phyloP scores from a whole-genome alignment of 129 eudicot species.

The Apium graveolens region DNA sequence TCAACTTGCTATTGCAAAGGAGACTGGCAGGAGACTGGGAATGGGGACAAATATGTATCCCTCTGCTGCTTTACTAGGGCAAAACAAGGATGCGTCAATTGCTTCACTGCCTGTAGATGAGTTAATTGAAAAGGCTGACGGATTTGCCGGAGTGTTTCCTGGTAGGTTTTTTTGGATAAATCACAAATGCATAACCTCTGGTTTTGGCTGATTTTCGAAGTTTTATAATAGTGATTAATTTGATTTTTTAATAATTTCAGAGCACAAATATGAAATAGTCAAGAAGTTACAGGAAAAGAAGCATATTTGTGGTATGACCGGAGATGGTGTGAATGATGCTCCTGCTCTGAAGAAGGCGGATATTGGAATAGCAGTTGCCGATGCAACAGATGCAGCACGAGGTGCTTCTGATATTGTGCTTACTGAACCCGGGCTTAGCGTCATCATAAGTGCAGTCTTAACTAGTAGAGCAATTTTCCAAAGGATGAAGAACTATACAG shows the following conservation, averaged over 20 bases:
- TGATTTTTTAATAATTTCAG: slow-evolving; percentile 21
- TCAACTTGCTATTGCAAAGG: slow-evolving; percentile 90
- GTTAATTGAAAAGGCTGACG: slow-evolving; percentile 84
- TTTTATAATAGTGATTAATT: background rate
- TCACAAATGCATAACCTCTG: background rate
- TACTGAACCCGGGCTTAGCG: slow-evolving; percentile 84
- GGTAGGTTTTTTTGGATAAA: slow-evolving; percentile 27
- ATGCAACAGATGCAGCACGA: slow-evolving; percentile 93
- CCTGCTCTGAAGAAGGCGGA: slow-evolving; percentile 90
- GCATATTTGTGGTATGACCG: slow-evolving; percentile 86
- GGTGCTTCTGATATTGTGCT: slow-evolving; percentile 89
- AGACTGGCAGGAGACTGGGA: slow-evolving; percentile 82
- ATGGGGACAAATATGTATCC: slow-evolving; percentile 94
- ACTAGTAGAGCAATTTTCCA: slow-evolving; percentile 90
- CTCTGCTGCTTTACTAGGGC: slow-evolving; percentile 69
- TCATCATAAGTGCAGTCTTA: slow-evolving; percentile 81
- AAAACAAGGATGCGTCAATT: slow-evolving; percentile 69
- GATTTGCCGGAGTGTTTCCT: slow-evolving; percentile 89
- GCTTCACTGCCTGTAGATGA: slow-evolving; percentile 77
- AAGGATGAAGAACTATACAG: slow-evolving; percentile 86
- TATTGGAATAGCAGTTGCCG: slow-evolving; percentile 82
- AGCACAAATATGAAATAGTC: slow-evolving; percentile 83
- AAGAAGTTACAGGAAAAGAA: slow-evolving; percentile 82
- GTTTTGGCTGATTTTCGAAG: background rate
- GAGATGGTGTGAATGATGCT: slow-evolving; percentile 92